Evolutionary conservation across 495 filamentous ascomycete genomes (phyloP).

Genomic region (Parmelia sp.): DNA sequence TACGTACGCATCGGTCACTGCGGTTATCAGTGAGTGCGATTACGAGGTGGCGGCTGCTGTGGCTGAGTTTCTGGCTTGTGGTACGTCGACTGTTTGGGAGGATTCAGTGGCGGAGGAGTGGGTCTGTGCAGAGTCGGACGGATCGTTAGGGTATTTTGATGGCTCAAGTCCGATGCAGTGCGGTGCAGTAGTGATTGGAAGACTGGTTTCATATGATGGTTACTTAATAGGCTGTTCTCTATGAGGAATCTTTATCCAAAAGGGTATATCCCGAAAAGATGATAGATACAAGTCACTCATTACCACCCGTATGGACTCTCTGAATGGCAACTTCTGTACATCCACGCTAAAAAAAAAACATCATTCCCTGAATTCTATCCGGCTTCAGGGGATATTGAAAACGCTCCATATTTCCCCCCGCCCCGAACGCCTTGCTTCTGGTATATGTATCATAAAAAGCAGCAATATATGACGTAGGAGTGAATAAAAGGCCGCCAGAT

Average conservation of each 20-base stretch:
- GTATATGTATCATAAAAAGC: not conserved
- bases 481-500: not conserved
- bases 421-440: constrained; percentile 2
- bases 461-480: not conserved
- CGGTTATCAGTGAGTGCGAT: not conserved
- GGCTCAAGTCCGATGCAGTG: not conserved
- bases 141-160: too few relatives aligned
- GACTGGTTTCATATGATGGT: not conserved
- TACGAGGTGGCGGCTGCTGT: not conserved
- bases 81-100: not conserved
- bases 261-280: not conserved
- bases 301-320: not conserved
- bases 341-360: not conserved
- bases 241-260: too few relatives aligned
- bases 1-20: not conserved
- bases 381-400: not conserved
- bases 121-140: too few relatives aligned
- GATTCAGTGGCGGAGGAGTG: not conserved
- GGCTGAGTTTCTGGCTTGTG: not conserved
- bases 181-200: not conserved
- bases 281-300: not conserved
- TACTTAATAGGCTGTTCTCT: too few relatives aligned
- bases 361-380: not conserved
- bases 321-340: not conserved
- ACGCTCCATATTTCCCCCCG: not conserved